A percentile compares a stretch with the other conserved stretches of the same genome.
Conservation (phyloP, 306 rosid species). For the Rubus parviflorus region DNA sequence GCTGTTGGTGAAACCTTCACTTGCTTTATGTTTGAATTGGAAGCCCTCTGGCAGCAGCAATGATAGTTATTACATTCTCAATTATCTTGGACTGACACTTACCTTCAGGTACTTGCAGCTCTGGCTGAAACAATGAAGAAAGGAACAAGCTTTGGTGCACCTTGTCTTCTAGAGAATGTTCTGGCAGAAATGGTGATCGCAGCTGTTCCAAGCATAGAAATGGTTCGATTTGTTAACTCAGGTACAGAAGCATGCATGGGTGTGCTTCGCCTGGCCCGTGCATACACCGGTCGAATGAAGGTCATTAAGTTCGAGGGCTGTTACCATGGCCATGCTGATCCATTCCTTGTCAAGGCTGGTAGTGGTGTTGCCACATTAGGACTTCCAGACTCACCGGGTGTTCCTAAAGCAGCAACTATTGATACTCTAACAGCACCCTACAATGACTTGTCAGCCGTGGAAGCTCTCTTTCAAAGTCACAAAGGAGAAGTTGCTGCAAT, state of each 20-base stretch:
- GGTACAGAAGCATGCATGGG: conserved; percentile 99
- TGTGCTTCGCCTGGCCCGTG: conserved; percentile 84
- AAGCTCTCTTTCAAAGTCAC: conserved; percentile 60
- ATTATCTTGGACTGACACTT: conserved; percentile 13
- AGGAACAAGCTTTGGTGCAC: conserved; percentile 99
- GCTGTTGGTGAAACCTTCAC: conserved; percentile 11
- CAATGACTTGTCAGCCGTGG: conserved; percentile 72
- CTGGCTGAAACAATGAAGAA: conserved; percentile 86
- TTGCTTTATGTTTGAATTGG: neutral
- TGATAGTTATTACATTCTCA: too few relatives aligned
- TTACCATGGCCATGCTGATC: conserved; percentile 98
- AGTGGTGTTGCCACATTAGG: conserved; percentile 96
- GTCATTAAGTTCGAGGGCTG: conserved; percentile 94
- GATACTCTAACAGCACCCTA: conserved; percentile 82
- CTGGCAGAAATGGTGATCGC: conserved; percentile 80
- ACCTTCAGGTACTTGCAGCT: conserved; percentile 86
- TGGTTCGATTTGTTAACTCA: conserved; percentile 95
- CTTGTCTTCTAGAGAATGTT: conserved; percentile 80
- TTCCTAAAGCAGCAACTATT: conserved; percentile 79
- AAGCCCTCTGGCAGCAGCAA: neutral
- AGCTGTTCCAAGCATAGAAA: conserved; percentile 90
- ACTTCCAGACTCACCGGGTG: conserved; percentile 98
- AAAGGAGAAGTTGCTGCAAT: conserved; percentile 73
- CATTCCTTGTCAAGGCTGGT: conserved; percentile 94
- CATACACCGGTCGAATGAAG: conserved; percentile 69